A percentile compares a stretch with the other conserved stretches of the same genome.
These are phyloP conservation scores for Scheffersomyces segobiensis DNA, from an alignment of 1,139 yeast species.

Conservation along the genomic window DNA sequence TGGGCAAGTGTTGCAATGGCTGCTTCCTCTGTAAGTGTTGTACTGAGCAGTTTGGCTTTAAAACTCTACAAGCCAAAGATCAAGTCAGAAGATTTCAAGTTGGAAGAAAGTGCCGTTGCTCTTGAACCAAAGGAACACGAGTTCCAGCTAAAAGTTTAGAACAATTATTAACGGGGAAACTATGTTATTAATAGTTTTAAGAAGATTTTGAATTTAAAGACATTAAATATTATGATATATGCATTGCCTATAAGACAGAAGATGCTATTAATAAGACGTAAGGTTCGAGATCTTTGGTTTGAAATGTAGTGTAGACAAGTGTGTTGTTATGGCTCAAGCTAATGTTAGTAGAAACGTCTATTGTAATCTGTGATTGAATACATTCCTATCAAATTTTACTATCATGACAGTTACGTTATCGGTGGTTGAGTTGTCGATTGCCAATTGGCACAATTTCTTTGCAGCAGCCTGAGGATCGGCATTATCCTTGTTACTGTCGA, in stretches of 20 bases:
- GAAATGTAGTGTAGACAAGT: not conserved
- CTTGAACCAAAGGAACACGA: not conserved
- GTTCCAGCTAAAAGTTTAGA: not conserved
- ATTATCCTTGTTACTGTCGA: conserved; percentile 35
- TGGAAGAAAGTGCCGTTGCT: not conserved
- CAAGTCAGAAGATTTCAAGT: conserved; percentile 10
- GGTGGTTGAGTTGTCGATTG: conserved; percentile 78
- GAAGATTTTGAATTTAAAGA: not conserved
- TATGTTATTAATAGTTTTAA: not conserved
- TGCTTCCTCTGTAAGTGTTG: conserved; percentile 58
- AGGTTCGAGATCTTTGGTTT: not conserved
- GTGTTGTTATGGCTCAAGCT: not conserved
- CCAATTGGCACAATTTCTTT: conserved; percentile 65
- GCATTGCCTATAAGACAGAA: not conserved
- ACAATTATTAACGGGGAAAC: not conserved
- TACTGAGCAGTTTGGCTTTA: conserved; percentile 54
- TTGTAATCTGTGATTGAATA: conserved; percentile 24
- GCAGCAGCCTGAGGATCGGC: conserved; percentile 66
- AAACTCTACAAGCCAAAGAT: conserved; percentile 45
- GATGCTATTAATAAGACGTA: not conserved
- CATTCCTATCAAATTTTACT: conserved; percentile 54
- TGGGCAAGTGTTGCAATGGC: conserved; percentile 76
- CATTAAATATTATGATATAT: not conserved
- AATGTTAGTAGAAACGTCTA: not conserved
- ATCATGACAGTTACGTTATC: conserved; percentile 96